Conservation (phyloP, 176 grass and related monocot genomes). For the Rhynchospora breviuscula region DNA sequence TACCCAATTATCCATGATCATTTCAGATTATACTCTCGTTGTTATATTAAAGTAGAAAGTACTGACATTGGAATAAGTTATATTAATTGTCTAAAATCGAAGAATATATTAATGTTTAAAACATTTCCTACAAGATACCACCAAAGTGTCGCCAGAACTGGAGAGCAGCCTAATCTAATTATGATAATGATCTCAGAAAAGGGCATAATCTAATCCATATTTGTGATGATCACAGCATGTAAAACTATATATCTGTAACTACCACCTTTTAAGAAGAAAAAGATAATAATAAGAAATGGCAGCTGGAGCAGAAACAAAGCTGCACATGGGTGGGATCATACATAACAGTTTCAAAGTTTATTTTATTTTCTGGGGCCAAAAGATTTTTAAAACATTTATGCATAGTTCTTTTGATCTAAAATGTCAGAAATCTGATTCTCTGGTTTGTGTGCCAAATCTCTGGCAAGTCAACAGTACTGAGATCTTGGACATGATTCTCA, state of each 20-base stretch:
- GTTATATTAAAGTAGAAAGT: too few relatives aligned
- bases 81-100: too few relatives aligned
- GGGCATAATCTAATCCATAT: constrained; percentile 20
- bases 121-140: neutral
- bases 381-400: neutral
- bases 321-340: constrained; percentile 24
- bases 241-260: constrained; percentile 10
- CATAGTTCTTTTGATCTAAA: neutral
- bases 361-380: constrained; percentile 1
- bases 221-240: constrained; percentile 18
- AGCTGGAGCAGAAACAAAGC: neutral
- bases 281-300: neutral
- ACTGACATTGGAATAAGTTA: too few relatives aligned
- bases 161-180: neutral
- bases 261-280: constrained; percentile 7
- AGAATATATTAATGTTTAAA: too few relatives aligned
- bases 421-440: constrained; percentile 1
- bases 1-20: too few relatives aligned
- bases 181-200: neutral
- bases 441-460: constrained; percentile 7
- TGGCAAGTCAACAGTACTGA: neutral
- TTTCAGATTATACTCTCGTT: too few relatives aligned
- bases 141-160: neutral
- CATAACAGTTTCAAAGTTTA: constrained; percentile 13
- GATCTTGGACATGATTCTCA: neutral